Conservation (phyloP, 2,329 filamentous ascomycete species). For the Curvularia sp. region DNA sequence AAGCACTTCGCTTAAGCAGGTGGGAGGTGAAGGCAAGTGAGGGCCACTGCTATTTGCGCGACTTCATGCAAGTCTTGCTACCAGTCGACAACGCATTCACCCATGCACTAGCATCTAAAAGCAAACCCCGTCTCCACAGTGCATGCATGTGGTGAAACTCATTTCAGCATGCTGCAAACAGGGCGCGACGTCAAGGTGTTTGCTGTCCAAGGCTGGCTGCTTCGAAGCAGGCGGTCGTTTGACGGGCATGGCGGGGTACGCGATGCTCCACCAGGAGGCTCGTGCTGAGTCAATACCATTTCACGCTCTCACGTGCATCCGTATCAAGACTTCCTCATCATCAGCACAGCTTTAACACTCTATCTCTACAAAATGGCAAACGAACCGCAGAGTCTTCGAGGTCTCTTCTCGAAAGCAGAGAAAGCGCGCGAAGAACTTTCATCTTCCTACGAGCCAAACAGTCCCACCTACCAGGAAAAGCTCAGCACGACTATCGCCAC, state of each 20-base stretch:
- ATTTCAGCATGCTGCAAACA: constrained; percentile 2
- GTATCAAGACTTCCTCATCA: constrained; percentile 12
- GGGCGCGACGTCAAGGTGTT: background rate
- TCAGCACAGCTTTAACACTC: constrained; percentile 3
- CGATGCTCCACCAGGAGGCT: constrained; percentile 17
- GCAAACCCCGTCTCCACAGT: background rate
- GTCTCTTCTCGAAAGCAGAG: constrained; percentile 64
- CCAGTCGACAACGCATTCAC: constrained; percentile 24
- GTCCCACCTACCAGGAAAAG: constrained; percentile 70
- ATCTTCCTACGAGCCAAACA: constrained; percentile 68
- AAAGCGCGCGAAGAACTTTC: constrained; percentile 65
- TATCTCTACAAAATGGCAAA: constrained; percentile 45
- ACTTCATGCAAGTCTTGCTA: constrained; percentile 11
- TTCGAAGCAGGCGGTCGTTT: constrained; percentile 12
- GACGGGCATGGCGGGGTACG: constrained; percentile 25
- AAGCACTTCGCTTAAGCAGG: constrained; percentile 1
- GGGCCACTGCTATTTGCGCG: constrained; percentile 19
- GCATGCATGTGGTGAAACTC: background rate
- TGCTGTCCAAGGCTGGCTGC: background rate
- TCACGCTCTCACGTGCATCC: constrained; percentile 33
- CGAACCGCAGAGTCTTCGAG: constrained; percentile 61
- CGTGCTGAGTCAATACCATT: constrained; percentile 29
- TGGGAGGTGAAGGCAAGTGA: constrained; percentile 14
- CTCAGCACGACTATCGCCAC: constrained; percentile 71
- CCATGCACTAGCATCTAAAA: constrained; percentile 6